Evolutionary conservation across 805 yeast species (phyloP), one percentile per base, ranked within the genome.

Genomic region (Ogataea populi-albae): DNA sequence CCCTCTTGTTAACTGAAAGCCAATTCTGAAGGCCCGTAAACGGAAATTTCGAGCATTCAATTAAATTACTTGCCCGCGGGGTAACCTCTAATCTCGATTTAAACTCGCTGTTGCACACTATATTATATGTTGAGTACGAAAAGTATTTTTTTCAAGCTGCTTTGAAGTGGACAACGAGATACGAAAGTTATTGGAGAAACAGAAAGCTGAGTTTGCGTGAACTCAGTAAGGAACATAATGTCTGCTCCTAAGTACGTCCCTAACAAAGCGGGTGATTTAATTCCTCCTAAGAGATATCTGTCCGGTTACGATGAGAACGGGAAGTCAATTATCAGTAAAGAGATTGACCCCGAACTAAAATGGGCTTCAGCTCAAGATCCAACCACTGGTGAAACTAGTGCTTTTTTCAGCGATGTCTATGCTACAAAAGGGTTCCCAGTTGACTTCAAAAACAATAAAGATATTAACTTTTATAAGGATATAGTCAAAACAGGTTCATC

Each of bases 331-430:
- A 26, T 33, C 15, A 33, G 30, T 27, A 33, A 26, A 8, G 26
- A 33, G 11, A 23, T 33, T n/a, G 26, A 21, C n/a, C 31, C 37
- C 11, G 37, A 33, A n/a, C 31, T 33, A n/a, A 10, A 33, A 18
- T 33, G 37, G 37, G 27, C 37, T 5, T 21, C 26, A 17, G 37
- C 37, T 11, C 22, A 26, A 11, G 37, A 33, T 18, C 26, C 21
- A 6, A 18, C 30, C 4, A 33, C 37, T 4, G 37, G 37, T 4
- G 37, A 26, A 4, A 26, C 27, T 31, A 33, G 27, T 33, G 37
- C 37, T 14, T 16, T 26, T 14, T 33, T 33, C 16, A 33, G 37
- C 26, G 21, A 26, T 33, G 37, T 26, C 12, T 33, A 33, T 21
- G 22, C 37, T 11, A 33, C 37, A 11, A 26, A 26, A 21, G 37